Evolutionary conservation across 495 filamentous ascomycete genomes (phyloP), one percentile per base, ranked within the genome.

Genomic region (Xylaria nigripes): DNA sequence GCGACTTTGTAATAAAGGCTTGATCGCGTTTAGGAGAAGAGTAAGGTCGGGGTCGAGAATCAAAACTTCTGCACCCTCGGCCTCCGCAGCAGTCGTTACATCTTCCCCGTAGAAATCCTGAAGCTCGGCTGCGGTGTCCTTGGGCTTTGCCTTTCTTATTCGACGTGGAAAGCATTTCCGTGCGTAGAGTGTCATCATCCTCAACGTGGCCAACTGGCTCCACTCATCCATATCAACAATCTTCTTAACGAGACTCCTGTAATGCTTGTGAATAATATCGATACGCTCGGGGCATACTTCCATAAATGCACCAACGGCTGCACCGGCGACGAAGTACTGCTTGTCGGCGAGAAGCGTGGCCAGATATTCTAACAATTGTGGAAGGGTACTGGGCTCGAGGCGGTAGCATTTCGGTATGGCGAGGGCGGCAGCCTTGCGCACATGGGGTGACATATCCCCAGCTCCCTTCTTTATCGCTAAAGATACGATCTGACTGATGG

Each of bases 161-260:
- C 81, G 80, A 29, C 76, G 76, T 4, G 93, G 93, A 62, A 98
- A 98, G 71, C 89, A 96, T 70, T 82, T 84, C 23, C 93, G 81
- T 5, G 88, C 83, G 61, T 98, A 98, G 23, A 83, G 66, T 5
- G 84, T 86, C 80, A 97, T 81, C 54, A 97, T 70, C 43, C 82
- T 81, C 59, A 97, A 59, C 9, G 86, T 87, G 0, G 86, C 85
- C 2, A 96, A 68, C 68, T 98, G 93, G 42, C 89, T 85, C 93
- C 93, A 98, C 68, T 98, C 93, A 69, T 98, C 93, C 93, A 98
- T 98, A 63, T 97, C 93, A 24, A 96, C 88, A 25, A 97, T 71
- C 74, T 96, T 95, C 68, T 82, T 87, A 38, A 92, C 82, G 42
- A 98, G 70, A 45, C 78, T 74, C 55, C 87, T 80, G 64, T 96